Conservation (phyloP, 495 filamentous ascomycete species). For the Aspergillus cristatus region DNA sequence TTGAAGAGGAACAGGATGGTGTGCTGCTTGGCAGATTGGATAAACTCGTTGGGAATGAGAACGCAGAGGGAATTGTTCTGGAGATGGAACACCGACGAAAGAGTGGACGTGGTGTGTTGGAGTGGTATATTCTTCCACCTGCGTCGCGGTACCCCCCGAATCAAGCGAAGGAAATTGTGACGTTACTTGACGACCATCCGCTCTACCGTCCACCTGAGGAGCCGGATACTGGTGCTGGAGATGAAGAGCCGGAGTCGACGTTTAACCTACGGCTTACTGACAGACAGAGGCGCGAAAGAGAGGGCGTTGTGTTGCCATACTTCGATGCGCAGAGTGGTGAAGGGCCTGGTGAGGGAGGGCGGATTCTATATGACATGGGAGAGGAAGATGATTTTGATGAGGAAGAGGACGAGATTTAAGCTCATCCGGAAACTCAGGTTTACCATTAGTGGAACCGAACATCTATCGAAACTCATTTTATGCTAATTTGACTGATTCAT, state of each 20-base stretch:
- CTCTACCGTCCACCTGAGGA: constrained; percentile 46
- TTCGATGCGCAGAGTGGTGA: constrained; percentile 84
- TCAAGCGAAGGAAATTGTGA: constrained; percentile 43
- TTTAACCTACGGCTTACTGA: constrained; percentile 87
- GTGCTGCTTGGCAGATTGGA: constrained; percentile 50
- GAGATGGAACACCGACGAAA: constrained; percentile 79
- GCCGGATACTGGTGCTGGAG: constrained; percentile 16
- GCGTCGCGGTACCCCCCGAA: constrained; percentile 23
- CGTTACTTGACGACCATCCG: constrained; percentile 71
- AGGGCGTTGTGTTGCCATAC: constrained; percentile 86
- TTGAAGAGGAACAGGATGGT: constrained; percentile 66
- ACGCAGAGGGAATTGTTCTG: constrained; percentile 54
- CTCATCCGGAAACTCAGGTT: too few relatives aligned
- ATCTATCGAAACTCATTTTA: too few relatives aligned
- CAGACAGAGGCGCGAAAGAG: constrained; percentile 72
- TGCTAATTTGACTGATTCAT: too few relatives aligned
- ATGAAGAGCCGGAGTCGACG: constrained; percentile 54
- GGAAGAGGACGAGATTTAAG: constrained; percentile 90
- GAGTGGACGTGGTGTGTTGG: constrained; percentile 65
- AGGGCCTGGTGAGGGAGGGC: constrained; percentile 70
- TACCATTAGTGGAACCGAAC: too few relatives aligned
- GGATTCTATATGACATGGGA: constrained; percentile 95
- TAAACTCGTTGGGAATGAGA: constrained; percentile 35
- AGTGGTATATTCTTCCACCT: constrained; percentile 63
- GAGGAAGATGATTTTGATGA: constrained; percentile 97